Evolutionary conservation across 2,329 filamentous ascomycete species (phyloP), one percentile per base, ranked within the genome.

Genomic region (Aureobasidium lini): DNA sequence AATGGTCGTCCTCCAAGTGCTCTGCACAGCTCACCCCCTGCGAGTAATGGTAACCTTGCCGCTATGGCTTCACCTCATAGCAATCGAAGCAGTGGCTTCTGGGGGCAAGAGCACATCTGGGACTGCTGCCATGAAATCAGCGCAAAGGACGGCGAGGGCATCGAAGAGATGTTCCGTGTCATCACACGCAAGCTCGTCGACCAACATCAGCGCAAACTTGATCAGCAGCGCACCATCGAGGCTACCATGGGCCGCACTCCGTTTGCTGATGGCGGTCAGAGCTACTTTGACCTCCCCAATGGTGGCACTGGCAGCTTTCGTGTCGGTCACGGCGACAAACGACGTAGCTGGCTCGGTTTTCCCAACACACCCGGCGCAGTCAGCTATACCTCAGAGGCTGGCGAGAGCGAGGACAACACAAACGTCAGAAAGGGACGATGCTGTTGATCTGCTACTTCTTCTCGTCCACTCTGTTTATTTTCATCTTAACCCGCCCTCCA

Each of bases 111-210:
- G 70, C 85, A 91, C 6, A 91, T 92, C 56, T 97, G 93, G 92
- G 92, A 96, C 69, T 95, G 91, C 63, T 97, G 93, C 72, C 94
- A 97, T 73, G 94, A 99, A 76, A 93, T 99, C 69, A 92, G 87
- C 66, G 92, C 93, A 49, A 93, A 95, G 78, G 91, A 87, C 68
- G 92, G 92, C 60, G 92, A 96, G 77, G 93, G 93, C 16, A 92
- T 99, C 16, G 94, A 97, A 67, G 94, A 97, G 74, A 91, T 99
- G 0, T 97, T 97, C 68, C 83, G 93, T 1, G 90, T 95, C 29
- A 88, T 91, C 47, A 94, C 92, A 8, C 80, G 95, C 67, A 95
- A 95, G 75, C 75, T 87, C 16, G 85, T 87, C 5, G 93, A 96
- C 76, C 83, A 93, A 68, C 77, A 80, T 61, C 78, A 86, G 44